Conservation (phyloP, 495 filamentous ascomycete genomes). For the Pyrenula aspistea region DNA sequence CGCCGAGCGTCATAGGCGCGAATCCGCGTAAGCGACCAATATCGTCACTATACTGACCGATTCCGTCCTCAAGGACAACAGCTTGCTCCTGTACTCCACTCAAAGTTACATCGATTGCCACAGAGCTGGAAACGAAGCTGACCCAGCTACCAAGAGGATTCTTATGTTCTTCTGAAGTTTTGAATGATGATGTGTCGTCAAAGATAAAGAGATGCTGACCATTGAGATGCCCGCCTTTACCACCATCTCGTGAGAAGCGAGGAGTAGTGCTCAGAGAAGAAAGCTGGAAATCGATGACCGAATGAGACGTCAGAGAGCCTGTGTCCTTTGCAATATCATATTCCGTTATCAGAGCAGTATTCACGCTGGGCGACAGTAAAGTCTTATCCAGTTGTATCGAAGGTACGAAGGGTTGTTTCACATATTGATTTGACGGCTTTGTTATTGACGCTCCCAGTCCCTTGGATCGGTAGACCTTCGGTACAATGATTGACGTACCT, state of each 20-base stretch:
- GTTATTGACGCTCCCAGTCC: constrained; percentile 12
- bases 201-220: constrained; percentile 21
- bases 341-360: constrained; percentile 13
- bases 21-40: constrained; percentile 18
- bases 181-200: constrained; percentile 21
- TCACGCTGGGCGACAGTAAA: constrained; percentile 13
- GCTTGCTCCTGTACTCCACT: constrained; percentile 13
- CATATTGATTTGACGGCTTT: constrained; percentile 12
- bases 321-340: constrained; percentile 15
- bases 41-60: constrained; percentile 19
- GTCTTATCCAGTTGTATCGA: constrained; percentile 6
- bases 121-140: constrained; percentile 21
- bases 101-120: constrained; percentile 18
- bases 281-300: constrained; percentile 2
- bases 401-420: constrained; percentile 5
- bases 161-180: constrained; percentile 8
- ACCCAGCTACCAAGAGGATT: constrained; percentile 20
- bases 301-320: constrained; percentile 6
- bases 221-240: constrained; percentile 20
- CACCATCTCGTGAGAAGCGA: constrained; percentile 21
- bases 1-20: constrained; percentile 17
- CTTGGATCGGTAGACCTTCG: constrained; percentile 5
- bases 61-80: constrained; percentile 14
- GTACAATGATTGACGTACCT: too few relatives aligned
- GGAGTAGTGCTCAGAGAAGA: constrained; percentile 9